Evolutionary conservation across 305 asterid genomes (phyloP).

Genomic region (Fraxinus ornus): DNA sequence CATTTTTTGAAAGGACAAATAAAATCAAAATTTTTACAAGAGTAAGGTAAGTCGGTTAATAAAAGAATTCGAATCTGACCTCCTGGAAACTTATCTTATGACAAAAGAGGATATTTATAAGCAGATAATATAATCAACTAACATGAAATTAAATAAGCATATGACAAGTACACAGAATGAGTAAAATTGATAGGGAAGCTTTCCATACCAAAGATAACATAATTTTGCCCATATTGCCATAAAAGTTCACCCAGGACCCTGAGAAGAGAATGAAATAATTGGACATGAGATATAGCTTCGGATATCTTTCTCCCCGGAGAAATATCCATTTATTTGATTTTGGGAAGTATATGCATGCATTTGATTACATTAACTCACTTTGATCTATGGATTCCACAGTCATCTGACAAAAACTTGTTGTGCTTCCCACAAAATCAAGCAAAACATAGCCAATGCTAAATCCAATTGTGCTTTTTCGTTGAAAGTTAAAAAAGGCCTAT

Average conservation of each 20-base stretch:
- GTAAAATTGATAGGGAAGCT: neutral
- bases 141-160: neutral
- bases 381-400: constrained; percentile 51
- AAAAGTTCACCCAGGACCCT: constrained; percentile 54
- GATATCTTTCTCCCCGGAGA: neutral
- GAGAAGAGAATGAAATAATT: neutral
- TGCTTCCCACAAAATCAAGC: constrained; percentile 48
- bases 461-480: constrained; percentile 45
- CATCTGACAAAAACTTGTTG: constrained; percentile 49
- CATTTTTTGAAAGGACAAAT: neutral
- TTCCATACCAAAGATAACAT: constrained; percentile 47
- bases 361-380: constrained; percentile 27
- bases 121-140: neutral
- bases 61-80: neutral
- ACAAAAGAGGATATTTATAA: neutral
- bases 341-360: neutral
- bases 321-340: neutral
- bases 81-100: neutral
- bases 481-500: constrained; percentile 47
- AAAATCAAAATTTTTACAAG: neutral
- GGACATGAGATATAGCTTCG: neutral
- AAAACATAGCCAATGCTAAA: constrained; percentile 51
- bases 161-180: neutral
- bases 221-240: constrained; percentile 53
- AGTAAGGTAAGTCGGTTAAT: neutral